phyloP scores from a whole-genome alignment of 2,329 filamentous ascomycete genomes.

The Sarocladium strictum region DNA sequence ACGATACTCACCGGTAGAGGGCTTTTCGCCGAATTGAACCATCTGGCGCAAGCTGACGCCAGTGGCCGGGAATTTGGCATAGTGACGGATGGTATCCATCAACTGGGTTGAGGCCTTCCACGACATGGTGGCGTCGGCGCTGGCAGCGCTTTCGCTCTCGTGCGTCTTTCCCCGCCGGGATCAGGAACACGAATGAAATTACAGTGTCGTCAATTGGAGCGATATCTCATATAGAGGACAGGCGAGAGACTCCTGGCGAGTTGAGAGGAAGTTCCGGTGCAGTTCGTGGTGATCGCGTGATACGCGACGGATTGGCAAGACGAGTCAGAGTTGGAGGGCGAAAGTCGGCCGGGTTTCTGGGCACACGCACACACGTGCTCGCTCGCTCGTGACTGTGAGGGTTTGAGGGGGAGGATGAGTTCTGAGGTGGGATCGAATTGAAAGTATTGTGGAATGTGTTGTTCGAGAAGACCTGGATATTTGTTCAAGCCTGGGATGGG shows the following conservation, averaged over 20 bases:
- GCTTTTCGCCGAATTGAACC: slow-evolving; percentile 96
- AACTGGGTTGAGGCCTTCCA: slow-evolving; percentile 87
- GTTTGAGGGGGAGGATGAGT: neutral
- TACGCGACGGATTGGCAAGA: neutral
- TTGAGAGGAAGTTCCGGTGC: neutral
- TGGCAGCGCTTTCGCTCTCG: slow-evolving; percentile 1
- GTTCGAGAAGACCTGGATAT: neutral
- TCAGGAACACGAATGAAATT: neutral
- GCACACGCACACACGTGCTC: neutral
- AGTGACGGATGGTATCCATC: slow-evolving; percentile 97
- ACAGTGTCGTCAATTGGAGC: slow-evolving; percentile 2
- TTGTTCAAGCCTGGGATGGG: neutral
- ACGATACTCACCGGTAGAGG: slow-evolving; percentile 66
- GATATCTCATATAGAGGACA: neutral
- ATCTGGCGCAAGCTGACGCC: slow-evolving; percentile 96
- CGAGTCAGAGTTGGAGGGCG: slow-evolving; percentile 7
- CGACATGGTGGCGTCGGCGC: slow-evolving; percentile 56
- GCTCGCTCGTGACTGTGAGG: slow-evolving; percentile 7
- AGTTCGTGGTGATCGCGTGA: slow-evolving; percentile 4
- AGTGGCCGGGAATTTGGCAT: slow-evolving; percentile 93
- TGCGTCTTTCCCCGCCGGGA: slow-evolving; percentile 7
- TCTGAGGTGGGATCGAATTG: neutral
- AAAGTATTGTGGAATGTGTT: too few relatives aligned
- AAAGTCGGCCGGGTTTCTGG: slow-evolving; percentile 1
- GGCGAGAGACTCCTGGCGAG: neutral